Evolutionary conservation across 2,329 filamentous ascomycete species (phyloP), one percentile per base, ranked within the genome.

Genomic region (Colletotrichum ledebouriae): DNA sequence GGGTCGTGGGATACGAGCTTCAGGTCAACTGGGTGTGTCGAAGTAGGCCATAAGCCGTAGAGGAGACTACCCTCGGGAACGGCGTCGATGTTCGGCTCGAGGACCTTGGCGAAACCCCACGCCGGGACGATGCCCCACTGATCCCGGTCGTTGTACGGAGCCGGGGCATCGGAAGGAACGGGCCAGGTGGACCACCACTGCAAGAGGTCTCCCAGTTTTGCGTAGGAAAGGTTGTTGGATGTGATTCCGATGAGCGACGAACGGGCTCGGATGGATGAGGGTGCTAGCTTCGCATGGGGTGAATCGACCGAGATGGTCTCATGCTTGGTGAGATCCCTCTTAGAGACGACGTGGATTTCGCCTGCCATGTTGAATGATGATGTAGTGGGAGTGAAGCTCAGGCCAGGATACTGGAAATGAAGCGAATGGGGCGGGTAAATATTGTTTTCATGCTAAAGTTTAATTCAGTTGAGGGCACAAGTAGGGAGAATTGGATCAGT

Each of bases 101-200:
- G 50, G 4, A 85, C 78, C 25, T 77, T 73, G 7, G 78, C 83
- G 61, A 81, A 84, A 0, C 84, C 84, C 83, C 84, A 86, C n/a
- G 78, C 81, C 46, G 81, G 80, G 12, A 82, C 81, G 66, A 83
- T 81, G 4, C 82, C 83, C 76, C 82, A 85, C n/a, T 73, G 71
- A 2, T 73, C 50, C 4, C 58, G 37, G 71, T 85, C 76, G 70
- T 80, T 78, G 42, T 75, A 78, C 3, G 76, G 75, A 0, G 74
- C 70, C 5, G 76, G 77, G 1, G 77, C 76, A 17, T 72, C 71
- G 0, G 69, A 12, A 0, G 82, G 83, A 0, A 82, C 76, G 0
- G 80, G 83, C 72, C 83, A 84, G 7, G 80, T 73, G 68, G 80
- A 77, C 82, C 83, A 86, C 77, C 78, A 79, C 50, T 71, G 46